Evolutionary conservation across 306 rosid species (phyloP), one percentile per base, ranked within the genome.

Genomic region (Elaeagnus macrophylla): DNA sequence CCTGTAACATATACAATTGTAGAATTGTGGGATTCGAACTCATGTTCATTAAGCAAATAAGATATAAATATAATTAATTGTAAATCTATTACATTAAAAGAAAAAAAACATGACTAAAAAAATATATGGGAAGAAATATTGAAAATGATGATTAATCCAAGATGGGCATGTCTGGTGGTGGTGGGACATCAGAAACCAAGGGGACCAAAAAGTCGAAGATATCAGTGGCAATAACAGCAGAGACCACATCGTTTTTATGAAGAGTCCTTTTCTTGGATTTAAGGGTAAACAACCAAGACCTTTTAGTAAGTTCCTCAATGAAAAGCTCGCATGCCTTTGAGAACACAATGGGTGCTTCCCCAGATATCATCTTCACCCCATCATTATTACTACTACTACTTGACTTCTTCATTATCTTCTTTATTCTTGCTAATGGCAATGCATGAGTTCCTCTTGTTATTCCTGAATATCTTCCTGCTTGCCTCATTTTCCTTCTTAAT

Each of bases 311-410:
- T 9, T 88, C 89, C 66, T 75, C 61, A 15, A 88, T 79, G 66
- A 83, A 79, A 9, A 81, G 77, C 64, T 83, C 96, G 56, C 96
- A 87, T 17, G 95, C 94, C 62, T 83, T 87, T 0, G 95, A 72
- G 56, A 87, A 81, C 18, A 87, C 74, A 53, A 88, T 61, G 0
- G 87, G 94, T 11, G 89, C 78, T 55, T 81, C 94, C 7, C 87
- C 83, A 4, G 96, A 83, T 54, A 83, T 79, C 96, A 88, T 81
- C 18, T 88, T 88, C 51, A 79, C 89, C 10, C 75, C 89, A 7
- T 77, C 81, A 1, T 82, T 75, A 12, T 77, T 75, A 0, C 85
- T 72, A 1, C 82, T 75, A 12, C 75, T 75, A 0, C 88, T 72
- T 3, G 81, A 83, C 0, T 69, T 75, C 78, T 79, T 83, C 96